Evolutionary conservation across 1,284 basidiomycete genomes (phyloP).

Genomic region (Ceratobasidium theobromae): DNA sequence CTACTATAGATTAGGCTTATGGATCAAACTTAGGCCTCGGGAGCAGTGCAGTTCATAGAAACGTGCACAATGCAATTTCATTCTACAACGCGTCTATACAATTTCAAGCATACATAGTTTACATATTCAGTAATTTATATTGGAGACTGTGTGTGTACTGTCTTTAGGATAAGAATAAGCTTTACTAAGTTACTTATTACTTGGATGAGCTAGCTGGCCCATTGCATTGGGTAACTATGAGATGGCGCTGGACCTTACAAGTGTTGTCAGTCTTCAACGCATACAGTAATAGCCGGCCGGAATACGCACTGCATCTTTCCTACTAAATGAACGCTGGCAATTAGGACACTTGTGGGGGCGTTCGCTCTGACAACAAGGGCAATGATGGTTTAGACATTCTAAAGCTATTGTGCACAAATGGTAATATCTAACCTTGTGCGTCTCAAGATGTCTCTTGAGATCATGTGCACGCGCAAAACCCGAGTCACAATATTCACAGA

Average conservation of each 20-base stretch:
- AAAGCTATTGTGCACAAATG: neutral
- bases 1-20: too few species aligned
- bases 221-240: conserved; percentile 10
- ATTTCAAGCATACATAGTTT: neutral
- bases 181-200: neutral
- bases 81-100: too few species aligned
- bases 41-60: too few species aligned
- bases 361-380: neutral
- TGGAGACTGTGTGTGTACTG: neutral
- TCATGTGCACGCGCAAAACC: conserved; percentile 29
- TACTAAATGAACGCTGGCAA: conserved; percentile 25
- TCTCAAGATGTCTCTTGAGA: conserved; percentile 15
- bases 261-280: neutral
- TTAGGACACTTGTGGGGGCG: conserved; percentile 25
- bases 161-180: neutral
- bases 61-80: too few species aligned
- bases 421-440: conserved; percentile 7
- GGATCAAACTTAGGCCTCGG: too few species aligned
- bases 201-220: conserved; percentile 10
- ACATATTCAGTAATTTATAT: neutral
- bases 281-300: neutral
- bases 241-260: conserved; percentile 21
- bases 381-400: neutral
- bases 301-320: conserved; percentile 18
- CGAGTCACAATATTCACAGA: conserved; percentile 24